These are phyloP conservation scores for Argentina anserina DNA, from an alignment of 306 rosid species.

Conservation along the genomic window DNA sequence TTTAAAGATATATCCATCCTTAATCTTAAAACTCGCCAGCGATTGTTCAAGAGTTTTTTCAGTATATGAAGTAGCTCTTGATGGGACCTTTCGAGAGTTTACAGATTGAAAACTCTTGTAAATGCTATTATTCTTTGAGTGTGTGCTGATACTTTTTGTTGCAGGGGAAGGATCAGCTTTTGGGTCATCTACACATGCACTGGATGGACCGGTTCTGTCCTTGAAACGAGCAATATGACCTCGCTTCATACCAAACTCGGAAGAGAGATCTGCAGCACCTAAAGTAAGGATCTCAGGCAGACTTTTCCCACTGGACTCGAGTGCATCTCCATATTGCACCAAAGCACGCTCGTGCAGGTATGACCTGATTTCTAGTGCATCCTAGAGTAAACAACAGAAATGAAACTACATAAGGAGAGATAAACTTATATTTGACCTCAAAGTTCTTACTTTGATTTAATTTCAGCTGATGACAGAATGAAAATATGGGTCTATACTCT, in stretches of 20 bases:
- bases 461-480: slow-evolving; percentile 6
- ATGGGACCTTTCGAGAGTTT: slow-evolving; percentile 27
- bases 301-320: slow-evolving; percentile 48
- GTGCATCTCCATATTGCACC: slow-evolving; percentile 74
- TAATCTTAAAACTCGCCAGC: slow-evolving; percentile 42
- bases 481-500: slow-evolving; percentile 5
- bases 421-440: not conserved
- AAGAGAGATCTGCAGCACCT: slow-evolving; percentile 38
- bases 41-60: slow-evolving; percentile 52
- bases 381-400: slow-evolving; percentile 39
- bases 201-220: slow-evolving; percentile 39
- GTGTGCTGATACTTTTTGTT: slow-evolving; percentile 32
- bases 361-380: slow-evolving; percentile 68
- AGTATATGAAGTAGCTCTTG: slow-evolving; percentile 25
- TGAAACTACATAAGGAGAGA: not conserved
- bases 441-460: not conserved
- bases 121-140: slow-evolving; percentile 33
- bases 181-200: slow-evolving; percentile 33
- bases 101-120: slow-evolving; percentile 33
- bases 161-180: slow-evolving; percentile 22
- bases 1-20: slow-evolving; percentile 72
- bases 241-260: slow-evolving; percentile 71
- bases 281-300: slow-evolving; percentile 53
- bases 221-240: slow-evolving; percentile 81
- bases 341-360: slow-evolving; percentile 78